Conservation (phyloP, 2,329 filamentous ascomycete genomes). For the Zymoseptoria brevis region DNA sequence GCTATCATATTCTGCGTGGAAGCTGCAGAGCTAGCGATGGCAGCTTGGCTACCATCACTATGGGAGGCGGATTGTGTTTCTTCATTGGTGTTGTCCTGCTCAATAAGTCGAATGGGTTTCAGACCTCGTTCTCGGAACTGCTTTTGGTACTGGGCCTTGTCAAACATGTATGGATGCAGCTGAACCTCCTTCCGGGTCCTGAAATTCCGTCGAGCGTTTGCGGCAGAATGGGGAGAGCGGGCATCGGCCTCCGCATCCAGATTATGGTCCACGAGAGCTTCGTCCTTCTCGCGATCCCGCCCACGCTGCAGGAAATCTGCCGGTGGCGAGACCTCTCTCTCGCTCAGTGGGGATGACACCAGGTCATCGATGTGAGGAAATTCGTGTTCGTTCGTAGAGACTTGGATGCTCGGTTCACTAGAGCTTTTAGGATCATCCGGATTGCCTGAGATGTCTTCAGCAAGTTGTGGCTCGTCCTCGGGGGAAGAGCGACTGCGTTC, state of each 20-base stretch:
- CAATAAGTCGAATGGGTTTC: constrained; percentile 33
- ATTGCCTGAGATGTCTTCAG: background rate
- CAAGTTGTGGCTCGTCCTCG: background rate
- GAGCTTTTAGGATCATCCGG: background rate
- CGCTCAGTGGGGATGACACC: constrained; percentile 23
- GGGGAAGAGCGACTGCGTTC: background rate
- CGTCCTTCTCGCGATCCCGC: background rate
- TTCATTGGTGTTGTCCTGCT: constrained; percentile 10
- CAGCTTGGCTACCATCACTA: background rate
- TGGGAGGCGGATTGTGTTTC: constrained; percentile 7
- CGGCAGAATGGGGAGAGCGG: background rate
- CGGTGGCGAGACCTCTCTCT: constrained; percentile 19
- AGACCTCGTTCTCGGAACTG: constrained; percentile 38
- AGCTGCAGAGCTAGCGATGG: background rate
- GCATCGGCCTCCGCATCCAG: constrained; percentile 1
- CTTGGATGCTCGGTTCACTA: background rate
- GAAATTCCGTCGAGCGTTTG: constrained; percentile 27
- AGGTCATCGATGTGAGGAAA: background rate
- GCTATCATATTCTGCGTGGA: background rate
- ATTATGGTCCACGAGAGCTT: background rate
- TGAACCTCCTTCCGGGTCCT: constrained; percentile 42
- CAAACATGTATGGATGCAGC: constrained; percentile 41
- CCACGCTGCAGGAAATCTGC: constrained; percentile 1
- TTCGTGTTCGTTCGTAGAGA: background rate
- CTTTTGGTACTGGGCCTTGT: constrained; percentile 37